Conservation (phyloP, 257 asterid species). For the Solanum pimpinellifolium region DNA sequence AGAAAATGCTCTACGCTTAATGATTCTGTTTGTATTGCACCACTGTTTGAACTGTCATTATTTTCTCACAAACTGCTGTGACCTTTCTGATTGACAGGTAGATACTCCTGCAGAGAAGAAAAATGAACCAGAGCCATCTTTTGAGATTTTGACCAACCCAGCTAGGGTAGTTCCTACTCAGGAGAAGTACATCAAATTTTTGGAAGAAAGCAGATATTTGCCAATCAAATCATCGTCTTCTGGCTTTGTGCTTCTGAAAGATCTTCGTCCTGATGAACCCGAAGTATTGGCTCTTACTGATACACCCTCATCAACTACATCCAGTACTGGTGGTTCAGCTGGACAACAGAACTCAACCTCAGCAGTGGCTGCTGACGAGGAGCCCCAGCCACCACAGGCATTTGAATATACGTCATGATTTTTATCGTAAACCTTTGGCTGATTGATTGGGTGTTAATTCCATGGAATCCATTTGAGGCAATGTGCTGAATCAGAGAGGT, state of each 20-base stretch:
- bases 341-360: slow-evolving; percentile 50
- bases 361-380: slow-evolving; percentile 83
- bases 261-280: slow-evolving; percentile 71
- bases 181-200: slow-evolving; percentile 66
- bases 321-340: slow-evolving; percentile 33
- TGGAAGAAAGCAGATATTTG: slow-evolving; percentile 73
- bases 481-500: neutral
- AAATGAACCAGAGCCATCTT: slow-evolving; percentile 65
- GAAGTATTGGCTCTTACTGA: slow-evolving; percentile 70
- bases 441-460: neutral
- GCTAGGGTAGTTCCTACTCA: slow-evolving; percentile 88
- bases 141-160: slow-evolving; percentile 77
- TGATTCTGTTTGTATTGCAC: neutral
- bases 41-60: neutral
- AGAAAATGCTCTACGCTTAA: neutral
- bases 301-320: slow-evolving; percentile 50
- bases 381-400: slow-evolving; percentile 88
- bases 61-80: neutral
- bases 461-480: neutral
- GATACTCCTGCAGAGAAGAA: slow-evolving; percentile 53
- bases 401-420: slow-evolving; percentile 61
- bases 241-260: slow-evolving; percentile 79
- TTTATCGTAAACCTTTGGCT: neutral
- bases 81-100: slow-evolving; percentile 27
- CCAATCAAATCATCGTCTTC: slow-evolving; percentile 77